Conservation (phyloP, 768 basidiomycete species). For the Tricholoma hemisulphureum region DNA sequence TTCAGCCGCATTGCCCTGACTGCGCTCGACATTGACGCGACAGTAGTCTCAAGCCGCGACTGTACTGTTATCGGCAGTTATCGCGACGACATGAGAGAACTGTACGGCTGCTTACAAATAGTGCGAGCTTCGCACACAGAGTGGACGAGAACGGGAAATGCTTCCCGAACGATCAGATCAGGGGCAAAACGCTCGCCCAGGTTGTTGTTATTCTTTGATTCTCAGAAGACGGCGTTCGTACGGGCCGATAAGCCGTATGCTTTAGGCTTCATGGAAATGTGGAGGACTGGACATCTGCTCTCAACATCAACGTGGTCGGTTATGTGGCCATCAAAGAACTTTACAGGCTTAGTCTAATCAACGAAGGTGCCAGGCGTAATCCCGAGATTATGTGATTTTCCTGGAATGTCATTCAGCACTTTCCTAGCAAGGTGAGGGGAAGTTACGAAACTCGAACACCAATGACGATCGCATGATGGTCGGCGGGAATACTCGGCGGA, state of each 20-base stretch:
- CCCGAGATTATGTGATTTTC: not conserved
- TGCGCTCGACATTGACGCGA: not conserved
- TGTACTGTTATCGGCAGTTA: too few relatives aligned
- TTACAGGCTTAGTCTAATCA: not conserved
- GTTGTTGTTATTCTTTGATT: not conserved
- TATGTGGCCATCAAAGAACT: not conserved
- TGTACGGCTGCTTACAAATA: not conserved
- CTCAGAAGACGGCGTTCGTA: not conserved
- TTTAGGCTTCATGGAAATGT: not conserved
- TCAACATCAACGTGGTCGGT: not conserved
- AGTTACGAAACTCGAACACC: not conserved
- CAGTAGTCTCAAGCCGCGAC: not conserved
- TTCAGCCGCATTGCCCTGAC: not conserved
- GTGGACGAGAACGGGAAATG: not conserved
- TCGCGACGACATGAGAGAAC: not conserved
- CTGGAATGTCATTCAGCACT: not conserved
- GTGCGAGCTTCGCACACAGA: not conserved
- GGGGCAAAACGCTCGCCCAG: not conserved
- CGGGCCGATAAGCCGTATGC: not conserved
- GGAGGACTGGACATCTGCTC: not conserved
- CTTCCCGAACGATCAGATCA: not conserved
- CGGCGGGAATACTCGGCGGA: not conserved
- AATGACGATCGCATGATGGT: not conserved
- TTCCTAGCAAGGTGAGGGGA: not conserved
- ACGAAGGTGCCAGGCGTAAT: not conserved